Base-by-base conservation (phyloP, 208 protist species). In the Leptomonas pyrrhocoris region DNA sequence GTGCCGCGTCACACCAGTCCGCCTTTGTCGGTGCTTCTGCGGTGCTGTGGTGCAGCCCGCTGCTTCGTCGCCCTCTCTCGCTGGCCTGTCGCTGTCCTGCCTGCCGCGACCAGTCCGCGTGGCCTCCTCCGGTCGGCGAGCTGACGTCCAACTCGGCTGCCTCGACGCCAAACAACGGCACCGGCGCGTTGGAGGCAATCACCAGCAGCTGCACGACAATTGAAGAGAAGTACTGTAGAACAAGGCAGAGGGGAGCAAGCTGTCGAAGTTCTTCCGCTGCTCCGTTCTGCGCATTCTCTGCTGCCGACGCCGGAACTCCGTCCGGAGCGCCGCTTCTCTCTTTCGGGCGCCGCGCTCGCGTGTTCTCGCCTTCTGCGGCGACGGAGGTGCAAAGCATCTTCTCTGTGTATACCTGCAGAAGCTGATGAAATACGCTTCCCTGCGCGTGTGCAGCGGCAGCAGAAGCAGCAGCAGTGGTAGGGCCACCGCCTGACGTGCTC, bases 191-290 rank as follows among this genome's bases (percentile, higher is more conserved):
- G 4, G 77, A 21, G n/a, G 70, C 71, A 2, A 81, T 21, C 7
- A 74, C 60, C 4, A 81, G 65, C 40, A 84, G 67, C 58, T 84
- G 74, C 25, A 56, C 56, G 40, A 84, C 60, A 3, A 66, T 58
- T 0, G 16, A n/a, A 6, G 79, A 36, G 0, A 81, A 50, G 60
- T 72, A 68, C 40, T 59, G 40, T 28, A 83, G 21, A 2, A 83
- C 38, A 16, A 83, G 36, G 36, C 77, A 68, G 36, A 83, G 54
- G 15, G 70, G 56, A 34, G 63, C 62, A 36, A 65, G 62, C 40
- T 63, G 62, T n/a, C 27, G 63, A 1, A 58, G 61, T 28, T 67
- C 58, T n/a, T 63, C 67, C 7, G 5, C 43, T 7, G 4, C 16
- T 15, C 43, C 7, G 43, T 3, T 48, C 43, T 12, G 11, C 11